A percentile compares a stretch with the other conserved stretches of the same genome.
Evolutionary conservation across 768 basidiomycete species (phyloP).

Genomic region (Rossbeevera mucosa): DNA sequence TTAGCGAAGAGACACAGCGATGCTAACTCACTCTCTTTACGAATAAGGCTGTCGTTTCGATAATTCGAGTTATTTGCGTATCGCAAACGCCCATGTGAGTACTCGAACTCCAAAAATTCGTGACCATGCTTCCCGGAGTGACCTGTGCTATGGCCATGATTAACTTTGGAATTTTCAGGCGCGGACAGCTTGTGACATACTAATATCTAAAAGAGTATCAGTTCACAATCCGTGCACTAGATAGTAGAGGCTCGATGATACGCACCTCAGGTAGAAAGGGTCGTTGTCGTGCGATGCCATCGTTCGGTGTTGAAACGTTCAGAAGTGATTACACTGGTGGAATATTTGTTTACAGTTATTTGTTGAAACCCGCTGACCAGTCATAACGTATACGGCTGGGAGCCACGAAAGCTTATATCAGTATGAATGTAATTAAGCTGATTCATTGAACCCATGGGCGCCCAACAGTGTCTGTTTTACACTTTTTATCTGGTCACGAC

Average conservation of each 20-base stretch:
- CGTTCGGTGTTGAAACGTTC: conserved; percentile 6
- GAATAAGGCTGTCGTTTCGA: conserved; percentile 92
- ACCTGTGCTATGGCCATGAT: conserved; percentile 51
- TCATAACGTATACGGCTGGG: too few relatives aligned
- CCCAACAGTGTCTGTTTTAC: too few relatives aligned
- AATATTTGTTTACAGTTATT: too few relatives aligned
- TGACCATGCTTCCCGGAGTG: conserved; percentile 98
- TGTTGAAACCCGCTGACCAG: too few relatives aligned
- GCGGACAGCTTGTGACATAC: conserved; percentile 30
- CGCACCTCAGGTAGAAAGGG: conserved; percentile 76
- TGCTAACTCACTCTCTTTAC: conserved; percentile 87
- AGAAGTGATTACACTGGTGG: too few relatives aligned
- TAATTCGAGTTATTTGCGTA: conserved; percentile 99
- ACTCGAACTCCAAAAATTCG: conserved; percentile 98
- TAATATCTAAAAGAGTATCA: conserved; percentile 42
- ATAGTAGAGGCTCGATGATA: too few relatives aligned
- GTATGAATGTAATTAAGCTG: too few relatives aligned
- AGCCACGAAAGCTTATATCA: too few relatives aligned
- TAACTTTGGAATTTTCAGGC: not conserved
- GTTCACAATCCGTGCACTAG: not conserved
- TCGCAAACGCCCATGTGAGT: conserved; percentile 90
- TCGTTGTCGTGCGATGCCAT: conserved; percentile 51
- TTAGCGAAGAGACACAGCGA: not conserved
- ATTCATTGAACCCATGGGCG: too few relatives aligned
- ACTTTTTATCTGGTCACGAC: too few relatives aligned